Conservation (phyloP, 768 basidiomycete genomes). For the Tephrocybe rancida region DNA sequence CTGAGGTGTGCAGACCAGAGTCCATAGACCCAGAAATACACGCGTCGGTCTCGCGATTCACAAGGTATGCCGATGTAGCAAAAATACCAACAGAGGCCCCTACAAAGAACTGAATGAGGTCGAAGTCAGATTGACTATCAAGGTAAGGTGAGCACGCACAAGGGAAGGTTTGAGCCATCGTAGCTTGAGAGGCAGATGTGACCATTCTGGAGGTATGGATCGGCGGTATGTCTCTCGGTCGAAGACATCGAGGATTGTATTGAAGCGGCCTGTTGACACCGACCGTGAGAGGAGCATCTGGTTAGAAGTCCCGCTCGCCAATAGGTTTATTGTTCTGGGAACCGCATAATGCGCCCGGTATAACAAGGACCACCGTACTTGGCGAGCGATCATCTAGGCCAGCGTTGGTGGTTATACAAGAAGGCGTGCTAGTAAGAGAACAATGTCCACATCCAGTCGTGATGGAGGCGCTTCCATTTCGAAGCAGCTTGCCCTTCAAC, state of each 20-base stretch:
- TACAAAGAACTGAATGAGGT: constrained; percentile 7
- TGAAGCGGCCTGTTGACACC: background rate
- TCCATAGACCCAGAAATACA: background rate
- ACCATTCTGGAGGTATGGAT: constrained; percentile 11
- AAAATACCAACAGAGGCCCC: constrained; percentile 4
- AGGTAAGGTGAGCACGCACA: background rate
- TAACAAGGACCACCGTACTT: no score
- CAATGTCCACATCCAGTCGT: no score
- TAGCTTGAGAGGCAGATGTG: constrained; percentile 10
- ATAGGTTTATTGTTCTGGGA: no score
- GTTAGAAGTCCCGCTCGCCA: no score
- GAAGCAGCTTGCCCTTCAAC: no score
- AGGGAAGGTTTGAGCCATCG: constrained; percentile 8
- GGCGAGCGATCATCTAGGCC: no score
- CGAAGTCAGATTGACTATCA: background rate
- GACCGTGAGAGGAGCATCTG: no score
- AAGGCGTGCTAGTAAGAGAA: no score
- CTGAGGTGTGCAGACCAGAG: background rate
- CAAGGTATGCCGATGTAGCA: constrained; percentile 2
- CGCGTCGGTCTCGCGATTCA: constrained; percentile 6
- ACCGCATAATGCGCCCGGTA: no score
- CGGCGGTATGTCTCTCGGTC: constrained; percentile 10
- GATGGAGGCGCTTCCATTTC: no score
- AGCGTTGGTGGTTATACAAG: no score
- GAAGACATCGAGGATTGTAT: background rate